These are phyloP conservation scores for Aureobasidium sp. DNA, from an alignment of 2,329 filamentous ascomycete genomes.

Conservation along the genomic window DNA sequence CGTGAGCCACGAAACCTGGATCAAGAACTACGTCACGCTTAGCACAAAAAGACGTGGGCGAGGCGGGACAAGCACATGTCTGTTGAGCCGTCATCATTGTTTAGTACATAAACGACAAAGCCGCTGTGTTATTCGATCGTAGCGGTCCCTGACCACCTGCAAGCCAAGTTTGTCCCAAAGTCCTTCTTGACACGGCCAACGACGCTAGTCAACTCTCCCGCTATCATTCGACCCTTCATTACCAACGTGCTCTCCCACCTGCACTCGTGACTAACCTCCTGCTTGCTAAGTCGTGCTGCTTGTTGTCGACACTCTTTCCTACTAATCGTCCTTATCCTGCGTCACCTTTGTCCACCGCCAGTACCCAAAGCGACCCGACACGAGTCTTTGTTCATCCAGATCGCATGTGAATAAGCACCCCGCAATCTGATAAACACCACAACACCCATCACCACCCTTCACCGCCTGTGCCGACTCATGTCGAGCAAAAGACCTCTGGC, in stretches of 20 bases:
- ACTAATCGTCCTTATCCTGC: not conserved
- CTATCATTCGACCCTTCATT: slow-evolving; percentile 8
- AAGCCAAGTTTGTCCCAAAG: not conserved
- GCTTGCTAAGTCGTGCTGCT: not conserved
- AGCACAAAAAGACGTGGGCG: not conserved
- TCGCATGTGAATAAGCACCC: slow-evolving; percentile 11
- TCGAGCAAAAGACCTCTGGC: not conserved
- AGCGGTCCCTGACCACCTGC: not conserved
- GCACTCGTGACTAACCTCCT: not conserved
- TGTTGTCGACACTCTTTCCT: not conserved
- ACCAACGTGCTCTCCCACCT: not conserved
- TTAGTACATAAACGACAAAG: not conserved
- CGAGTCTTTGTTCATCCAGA: slow-evolving; percentile 3
- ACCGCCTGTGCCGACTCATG: slow-evolving; percentile 6
- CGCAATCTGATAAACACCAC: slow-evolving; percentile 4
- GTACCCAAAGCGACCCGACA: not conserved
- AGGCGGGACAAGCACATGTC: not conserved
- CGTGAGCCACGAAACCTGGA: not conserved
- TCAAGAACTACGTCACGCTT: not conserved
- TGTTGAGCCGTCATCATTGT: not conserved
- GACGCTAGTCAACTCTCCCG: not conserved
- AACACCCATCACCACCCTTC: not conserved
- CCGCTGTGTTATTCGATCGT: not conserved
- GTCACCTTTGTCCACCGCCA: not conserved
- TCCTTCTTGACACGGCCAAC: not conserved